Evolutionary conservation across 495 filamentous ascomycete species (phyloP).

Genomic region (Hapsidospora chrysogenum): DNA sequence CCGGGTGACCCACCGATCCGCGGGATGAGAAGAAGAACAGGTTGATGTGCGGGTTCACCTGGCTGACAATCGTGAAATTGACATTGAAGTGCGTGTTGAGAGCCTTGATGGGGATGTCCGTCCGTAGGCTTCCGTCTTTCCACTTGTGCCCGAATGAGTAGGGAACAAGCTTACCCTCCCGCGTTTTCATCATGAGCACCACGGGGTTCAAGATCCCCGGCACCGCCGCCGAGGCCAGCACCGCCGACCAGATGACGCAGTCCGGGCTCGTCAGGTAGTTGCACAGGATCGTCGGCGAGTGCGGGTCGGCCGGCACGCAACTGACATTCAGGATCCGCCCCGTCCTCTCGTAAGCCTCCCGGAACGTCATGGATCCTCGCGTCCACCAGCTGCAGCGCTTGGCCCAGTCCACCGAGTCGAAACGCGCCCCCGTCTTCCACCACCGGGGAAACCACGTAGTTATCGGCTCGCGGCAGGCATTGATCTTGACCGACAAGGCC

Average conservation of each 20-base stretch:
- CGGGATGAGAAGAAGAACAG: slow-evolving; percentile 95
- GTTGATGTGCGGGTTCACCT: slow-evolving; percentile 96
- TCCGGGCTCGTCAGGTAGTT: slow-evolving; percentile 92
- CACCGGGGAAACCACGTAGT: slow-evolving; percentile 63
- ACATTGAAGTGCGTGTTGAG: slow-evolving; percentile 95
- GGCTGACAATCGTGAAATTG: slow-evolving; percentile 87
- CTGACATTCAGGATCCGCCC: slow-evolving; percentile 89
- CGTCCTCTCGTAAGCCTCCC: slow-evolving; percentile 86
- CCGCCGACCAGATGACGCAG: slow-evolving; percentile 96
- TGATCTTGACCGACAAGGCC: slow-evolving; percentile 68
- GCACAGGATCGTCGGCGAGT: slow-evolving; percentile 76
- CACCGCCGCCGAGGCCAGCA: slow-evolving; percentile 87
- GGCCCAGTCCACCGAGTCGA: slow-evolving; percentile 89
- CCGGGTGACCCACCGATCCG: slow-evolving; percentile 77
- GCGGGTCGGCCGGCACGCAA: slow-evolving; percentile 92
- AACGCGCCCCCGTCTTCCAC: slow-evolving; percentile 85
- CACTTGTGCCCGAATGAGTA: slow-evolving; percentile 95
- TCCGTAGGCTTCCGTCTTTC: slow-evolving; percentile 90
- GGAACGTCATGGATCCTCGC: slow-evolving; percentile 78
- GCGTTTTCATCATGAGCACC: slow-evolving; percentile 86
- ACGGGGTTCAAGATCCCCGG: slow-evolving; percentile 93
- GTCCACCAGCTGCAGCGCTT: slow-evolving; percentile 74
- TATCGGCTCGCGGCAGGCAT: slow-evolving; percentile 65
- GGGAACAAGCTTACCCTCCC: slow-evolving; percentile 52
- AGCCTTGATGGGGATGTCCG: slow-evolving; percentile 87